Conservation (phyloP, 495 filamentous ascomycete species). For the Talaromyces liani region DNA sequence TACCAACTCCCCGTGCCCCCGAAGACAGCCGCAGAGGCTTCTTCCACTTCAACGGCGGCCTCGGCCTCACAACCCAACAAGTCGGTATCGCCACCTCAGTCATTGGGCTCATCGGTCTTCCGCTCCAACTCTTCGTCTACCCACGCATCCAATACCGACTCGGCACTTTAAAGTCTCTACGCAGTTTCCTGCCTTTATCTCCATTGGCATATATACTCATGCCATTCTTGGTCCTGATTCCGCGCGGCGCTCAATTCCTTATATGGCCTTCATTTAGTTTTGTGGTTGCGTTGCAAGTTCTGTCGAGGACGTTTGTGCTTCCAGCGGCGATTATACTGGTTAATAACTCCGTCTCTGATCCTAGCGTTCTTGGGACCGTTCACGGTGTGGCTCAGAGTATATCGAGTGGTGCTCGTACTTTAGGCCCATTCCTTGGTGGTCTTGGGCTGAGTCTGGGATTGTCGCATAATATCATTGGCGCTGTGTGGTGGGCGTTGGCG, state of each 20-base stretch:
- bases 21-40: conserved; percentile 37
- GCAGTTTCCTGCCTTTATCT: conserved; percentile 52
- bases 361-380: conserved; percentile 56
- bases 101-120: conserved; percentile 63
- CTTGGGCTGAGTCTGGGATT: conserved; percentile 58
- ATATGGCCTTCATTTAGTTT: conserved; percentile 53
- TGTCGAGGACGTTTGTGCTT: conserved; percentile 63
- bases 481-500: conserved; percentile 62
- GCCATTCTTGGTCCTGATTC: conserved; percentile 60
- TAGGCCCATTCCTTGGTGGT: conserved; percentile 61
- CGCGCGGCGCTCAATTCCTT: conserved; percentile 24
- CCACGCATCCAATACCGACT: conserved; percentile 51
- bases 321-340: conserved; percentile 63
- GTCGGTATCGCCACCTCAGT: conserved; percentile 64
- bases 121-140: conserved; percentile 65
- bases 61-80: conserved; percentile 58
- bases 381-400: conserved; percentile 64
- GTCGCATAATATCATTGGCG: conserved; percentile 55
- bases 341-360: conserved; percentile 59
- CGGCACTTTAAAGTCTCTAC: conserved; percentile 55
- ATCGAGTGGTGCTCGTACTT: conserved; percentile 48
- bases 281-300: conserved; percentile 59
- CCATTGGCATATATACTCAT: conserved; percentile 57
- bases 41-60: conserved; percentile 64
- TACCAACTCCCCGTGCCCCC: conserved; percentile 55